These are phyloP conservation scores for Andrographis paniculata DNA, from an alignment of 305 asterid species.

Conservation along the genomic window DNA sequence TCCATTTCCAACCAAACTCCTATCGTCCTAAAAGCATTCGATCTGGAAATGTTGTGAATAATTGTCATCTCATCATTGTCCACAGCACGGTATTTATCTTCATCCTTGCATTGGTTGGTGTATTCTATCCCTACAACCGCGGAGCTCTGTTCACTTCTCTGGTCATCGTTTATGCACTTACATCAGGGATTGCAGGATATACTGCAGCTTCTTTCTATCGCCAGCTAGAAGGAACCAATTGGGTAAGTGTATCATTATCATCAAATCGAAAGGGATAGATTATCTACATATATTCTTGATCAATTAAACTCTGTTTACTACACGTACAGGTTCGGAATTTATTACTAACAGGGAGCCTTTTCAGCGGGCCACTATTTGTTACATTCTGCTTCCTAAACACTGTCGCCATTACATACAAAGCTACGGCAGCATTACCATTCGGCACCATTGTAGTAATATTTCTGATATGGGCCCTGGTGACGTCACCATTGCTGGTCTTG, in stretches of 20 bases:
- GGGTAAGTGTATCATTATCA: constrained; percentile 51
- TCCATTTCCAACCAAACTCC: constrained; percentile 2
- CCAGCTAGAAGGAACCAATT: constrained; percentile 67
- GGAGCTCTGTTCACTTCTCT: constrained; percentile 69
- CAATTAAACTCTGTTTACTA: too few relatives aligned
- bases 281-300: too few relatives aligned
- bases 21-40: not conserved
- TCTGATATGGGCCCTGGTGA: too few relatives aligned
- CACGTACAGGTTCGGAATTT: constrained; percentile 67
- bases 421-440: too few relatives aligned
- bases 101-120: constrained; percentile 63
- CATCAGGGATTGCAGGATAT: too few relatives aligned
- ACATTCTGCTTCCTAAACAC: constrained; percentile 78
- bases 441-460: too few relatives aligned
- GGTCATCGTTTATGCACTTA: too few relatives aligned
- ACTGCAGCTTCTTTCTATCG: constrained; percentile 61
- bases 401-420: too few relatives aligned
- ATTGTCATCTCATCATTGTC: constrained; percentile 1
- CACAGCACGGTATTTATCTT: constrained; percentile 51
- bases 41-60: too few relatives aligned
- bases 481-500: constrained; percentile 64
- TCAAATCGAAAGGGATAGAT: too few relatives aligned
- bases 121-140: constrained; percentile 75
- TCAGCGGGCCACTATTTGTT: constrained; percentile 73
- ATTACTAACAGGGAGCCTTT: constrained; percentile 53